Percentiles rank a stretch among this genome's conserved stretches.
These are phyloP conservation scores for Rutstroemia sp. DNA, from an alignment of 2,329 filamentous ascomycete species.

Conservation along the genomic window DNA sequence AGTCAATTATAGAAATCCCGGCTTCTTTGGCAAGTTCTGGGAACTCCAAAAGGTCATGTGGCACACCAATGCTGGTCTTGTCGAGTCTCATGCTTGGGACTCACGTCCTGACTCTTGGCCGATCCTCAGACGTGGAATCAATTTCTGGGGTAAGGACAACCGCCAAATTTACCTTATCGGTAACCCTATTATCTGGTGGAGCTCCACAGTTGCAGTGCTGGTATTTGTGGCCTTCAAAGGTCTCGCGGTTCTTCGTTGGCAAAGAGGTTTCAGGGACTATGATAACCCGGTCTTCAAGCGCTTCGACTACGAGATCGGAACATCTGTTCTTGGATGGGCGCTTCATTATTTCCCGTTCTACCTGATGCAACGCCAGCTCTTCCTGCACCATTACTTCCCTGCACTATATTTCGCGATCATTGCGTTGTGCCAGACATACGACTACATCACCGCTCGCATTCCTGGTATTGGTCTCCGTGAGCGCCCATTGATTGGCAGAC, in stretches of 20 bases:
- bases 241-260: slow-evolving; percentile 83
- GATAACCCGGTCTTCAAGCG: slow-evolving; percentile 77
- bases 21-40: slow-evolving; percentile 97
- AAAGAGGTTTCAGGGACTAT: slow-evolving; percentile 88
- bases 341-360: slow-evolving; percentile 99
- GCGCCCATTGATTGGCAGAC: slow-evolving; percentile 65
- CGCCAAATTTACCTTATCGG: slow-evolving; percentile 95
- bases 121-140: slow-evolving; percentile 86
- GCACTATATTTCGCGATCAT: slow-evolving; percentile 94
- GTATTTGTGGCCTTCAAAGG: slow-evolving; percentile 81
- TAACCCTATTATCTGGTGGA: slow-evolving; percentile 94
- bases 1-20: slow-evolving; percentile 91
- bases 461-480: slow-evolving; percentile 59
- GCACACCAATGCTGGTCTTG: slow-evolving; percentile 92
- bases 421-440: slow-evolving; percentile 79
- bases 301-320: slow-evolving; percentile 95
- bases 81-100: slow-evolving; percentile 97
- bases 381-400: slow-evolving; percentile 97
- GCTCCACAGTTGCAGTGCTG: slow-evolving; percentile 68
- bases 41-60: slow-evolving; percentile 98
- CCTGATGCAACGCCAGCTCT: slow-evolving; percentile 95
- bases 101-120: slow-evolving; percentile 93
- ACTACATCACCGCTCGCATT: slow-evolving; percentile 73
- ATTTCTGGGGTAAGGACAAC: slow-evolving; percentile 95
- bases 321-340: slow-evolving; percentile 84